Evolutionary conservation across 768 basidiomycete genomes (phyloP), one percentile per base, ranked within the genome.

Genomic region (Hericium erinaceus): DNA sequence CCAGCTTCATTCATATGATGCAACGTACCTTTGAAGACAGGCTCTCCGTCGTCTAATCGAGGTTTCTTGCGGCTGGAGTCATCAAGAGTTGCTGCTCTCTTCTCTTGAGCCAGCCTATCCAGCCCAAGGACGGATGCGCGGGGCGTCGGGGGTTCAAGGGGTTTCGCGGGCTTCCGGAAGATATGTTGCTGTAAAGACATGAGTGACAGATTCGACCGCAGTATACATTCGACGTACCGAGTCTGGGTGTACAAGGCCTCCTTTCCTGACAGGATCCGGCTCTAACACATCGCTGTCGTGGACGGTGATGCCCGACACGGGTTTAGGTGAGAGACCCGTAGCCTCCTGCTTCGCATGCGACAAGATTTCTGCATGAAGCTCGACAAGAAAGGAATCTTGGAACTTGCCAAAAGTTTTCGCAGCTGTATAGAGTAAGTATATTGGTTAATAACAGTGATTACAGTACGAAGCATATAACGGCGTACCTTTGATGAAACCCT

Each of bases 381-480:
- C 88, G 44, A 80, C 74, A 55, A 95, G 75, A 65, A 90, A 89
- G 39, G 84, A 81, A 66, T 84, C 81, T 66, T 85, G 78, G 67
- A 95, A 94, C 76, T 89, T 89, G 68, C 91, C 92, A 74, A 97
- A 95, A 37, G 85, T 74, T 60, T 77, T 80, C 38, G 88, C 87
- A 63, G 91, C 90, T 85, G 33, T 10, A 55, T 18, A 10, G 44
- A 52, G 22, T 24, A 16, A 40, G 4, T 11, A 50, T 6, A 48
- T 46, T 10, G 11, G 22, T 3, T n/a, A 41, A 12, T 8, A 37
- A 51, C 13, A 38, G 12, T 16, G 33, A 40, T 4, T 16, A 33
- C 33, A 6, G 41, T 7, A 22, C 15, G 10, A 11, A 41, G 6
- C 2, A 16, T 24, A 22, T 33, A 11, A 46, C 52, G 16, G 66